phyloP scores from a whole-genome alignment of 441 rosid genomes.

The Geranium incanum region DNA sequence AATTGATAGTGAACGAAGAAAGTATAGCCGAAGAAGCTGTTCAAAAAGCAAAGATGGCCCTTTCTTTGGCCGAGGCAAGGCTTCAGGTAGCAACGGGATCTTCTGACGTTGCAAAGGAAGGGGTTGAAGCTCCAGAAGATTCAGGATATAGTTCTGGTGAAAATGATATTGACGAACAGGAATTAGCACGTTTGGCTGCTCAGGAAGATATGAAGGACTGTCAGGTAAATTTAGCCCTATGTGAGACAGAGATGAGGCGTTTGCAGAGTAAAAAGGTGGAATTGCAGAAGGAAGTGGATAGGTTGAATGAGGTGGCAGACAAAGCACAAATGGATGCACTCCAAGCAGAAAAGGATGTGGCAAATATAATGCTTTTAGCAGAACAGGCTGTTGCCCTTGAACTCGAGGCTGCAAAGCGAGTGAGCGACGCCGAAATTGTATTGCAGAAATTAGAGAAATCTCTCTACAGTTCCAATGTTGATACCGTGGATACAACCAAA shows the following conservation, averaged over 20 bases:
- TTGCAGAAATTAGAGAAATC: conserved; percentile 62
- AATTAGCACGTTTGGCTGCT: conserved; percentile 42
- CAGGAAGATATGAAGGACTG: conserved; percentile 59
- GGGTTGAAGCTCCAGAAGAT: conserved; percentile 27
- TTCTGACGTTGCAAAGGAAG: conserved; percentile 33
- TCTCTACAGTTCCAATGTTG: conserved; percentile 38
- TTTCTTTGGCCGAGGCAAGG: conserved; percentile 82
- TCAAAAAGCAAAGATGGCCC: conserved; percentile 67
- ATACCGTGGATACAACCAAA: conserved; percentile 35
- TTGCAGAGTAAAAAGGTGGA: conserved; percentile 57
- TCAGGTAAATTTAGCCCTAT: conserved; percentile 38
- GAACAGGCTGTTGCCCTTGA: conserved; percentile 98
- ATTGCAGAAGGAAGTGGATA: conserved; percentile 63
- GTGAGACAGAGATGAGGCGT: conserved; percentile 48
- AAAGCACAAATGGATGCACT: conserved; percentile 55
- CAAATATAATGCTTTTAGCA: conserved; percentile 81
- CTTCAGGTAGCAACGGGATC: conserved; percentile 59
- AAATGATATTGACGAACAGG: conserved; percentile 27
- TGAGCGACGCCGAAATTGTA: conserved; percentile 78
- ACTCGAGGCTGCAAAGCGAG: conserved; percentile 64
- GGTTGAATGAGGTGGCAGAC: conserved; percentile 69
- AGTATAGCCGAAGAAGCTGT: conserved; percentile 60
- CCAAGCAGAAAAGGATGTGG: conserved; percentile 87
- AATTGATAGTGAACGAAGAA: conserved; percentile 58
- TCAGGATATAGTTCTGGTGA: conserved; percentile 32